phyloP scores from a whole-genome alignment of 371 early-diverging fungal species.

The Actinomortierella wolfii region DNA sequence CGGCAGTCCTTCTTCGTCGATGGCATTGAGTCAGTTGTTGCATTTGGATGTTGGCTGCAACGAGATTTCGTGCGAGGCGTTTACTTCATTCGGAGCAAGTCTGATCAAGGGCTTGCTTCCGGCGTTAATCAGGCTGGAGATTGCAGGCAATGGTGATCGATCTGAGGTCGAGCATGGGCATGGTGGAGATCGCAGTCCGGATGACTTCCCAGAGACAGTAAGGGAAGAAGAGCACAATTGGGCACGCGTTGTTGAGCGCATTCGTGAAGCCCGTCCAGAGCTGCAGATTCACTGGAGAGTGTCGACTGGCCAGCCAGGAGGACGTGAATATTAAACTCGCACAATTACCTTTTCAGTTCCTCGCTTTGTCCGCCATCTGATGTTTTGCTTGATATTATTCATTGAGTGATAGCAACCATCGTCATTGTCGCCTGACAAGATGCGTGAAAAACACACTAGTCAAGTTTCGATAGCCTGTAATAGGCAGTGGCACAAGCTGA shows the following conservation, averaged over 20 bases:
- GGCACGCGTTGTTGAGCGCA: slow-evolving; percentile 49
- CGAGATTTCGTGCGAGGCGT: slow-evolving; percentile 49
- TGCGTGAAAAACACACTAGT: no score
- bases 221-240: slow-evolving; percentile 50
- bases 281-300: slow-evolving; percentile 46
- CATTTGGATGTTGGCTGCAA: slow-evolving; percentile 64
- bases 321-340: no score
- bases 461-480: no score
- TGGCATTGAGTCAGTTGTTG: slow-evolving; percentile 39
- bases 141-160: slow-evolving; percentile 61
- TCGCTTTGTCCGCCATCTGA: no score
- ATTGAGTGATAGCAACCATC: no score
- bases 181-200: slow-evolving; percentile 7
- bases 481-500: no score
- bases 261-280: slow-evolving; percentile 44
- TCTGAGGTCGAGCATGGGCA: slow-evolving; percentile 11
- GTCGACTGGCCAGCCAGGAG: no score
- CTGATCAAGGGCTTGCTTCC: slow-evolving; percentile 53
- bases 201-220: slow-evolving; percentile 15
- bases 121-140: slow-evolving; percentile 52
- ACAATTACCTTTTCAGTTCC: no score
- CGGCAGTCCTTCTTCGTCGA: slow-evolving; percentile 16
- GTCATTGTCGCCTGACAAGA: no score
- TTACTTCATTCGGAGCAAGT: slow-evolving; percentile 52
- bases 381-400: no score